Base-by-base conservation (phyloP, 768 basidiomycete species). In the Sporobolomyces roseus region DNA sequence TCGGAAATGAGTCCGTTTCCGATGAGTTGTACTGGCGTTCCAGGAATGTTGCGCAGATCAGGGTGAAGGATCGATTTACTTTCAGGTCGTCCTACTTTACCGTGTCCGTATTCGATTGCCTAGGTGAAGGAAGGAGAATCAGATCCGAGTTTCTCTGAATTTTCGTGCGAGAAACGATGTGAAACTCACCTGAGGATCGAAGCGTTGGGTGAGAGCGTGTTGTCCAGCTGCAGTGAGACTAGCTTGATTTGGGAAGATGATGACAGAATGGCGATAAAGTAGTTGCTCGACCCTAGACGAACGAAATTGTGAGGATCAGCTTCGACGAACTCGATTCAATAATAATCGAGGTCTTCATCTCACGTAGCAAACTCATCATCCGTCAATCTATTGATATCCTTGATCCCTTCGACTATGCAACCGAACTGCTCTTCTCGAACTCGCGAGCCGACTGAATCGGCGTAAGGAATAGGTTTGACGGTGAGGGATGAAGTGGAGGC, bases 1-100 rank as follows among this genome's bases (percentile, higher is more conserved):
- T 76, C 72, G 14, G 45, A 56, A 19, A 70, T 62, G 0, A 80
- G 84, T 10, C 92, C 91, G 75, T 93, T 92, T 12, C 91, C 91
- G 76, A 93, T 93, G 61, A 93, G 85, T 77, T 94, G 92, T 1
- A 94, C 92, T 1, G 90, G 89, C 2, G 88, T 86, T 29, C 87
- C 84, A 1, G 92, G 90, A 68, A 94, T 90, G 45, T 89, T 92
- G 82, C 91, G 93, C 74, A 93, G 84, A 77, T 92, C 89, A 0
- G 90, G 89, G 76, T 91, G 90, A 5, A 72, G 63, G 38, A 72
- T 71, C 2, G 53, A 58, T 61, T 76, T 76, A 61, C 71, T 73
- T 56, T 76, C 71, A 17, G 66, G 71, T 4, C 66, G 45, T 0
- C 72, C 68, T 5, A 63, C 66, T 16, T 49, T 45, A 2, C 70